Evolutionary conservation across 2,329 filamentous ascomycete genomes (phyloP).

Genomic region (Clarireedia sp.): DNA sequence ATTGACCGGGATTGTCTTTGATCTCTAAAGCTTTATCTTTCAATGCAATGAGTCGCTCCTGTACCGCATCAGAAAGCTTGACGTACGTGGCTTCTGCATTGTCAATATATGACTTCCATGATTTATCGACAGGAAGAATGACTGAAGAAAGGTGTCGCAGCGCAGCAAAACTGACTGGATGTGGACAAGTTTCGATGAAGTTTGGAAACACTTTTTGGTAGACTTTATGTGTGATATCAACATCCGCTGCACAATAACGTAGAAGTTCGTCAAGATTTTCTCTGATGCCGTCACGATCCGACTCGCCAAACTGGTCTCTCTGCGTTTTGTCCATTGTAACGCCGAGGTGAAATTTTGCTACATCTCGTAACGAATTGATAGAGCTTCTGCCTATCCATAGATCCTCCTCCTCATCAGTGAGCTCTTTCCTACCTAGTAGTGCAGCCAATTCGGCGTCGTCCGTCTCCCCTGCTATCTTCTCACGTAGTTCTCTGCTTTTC

Average conservation of each 20-base stretch:
- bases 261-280: conserved; percentile 72
- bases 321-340: conserved; percentile 84
- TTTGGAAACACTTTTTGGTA: conserved; percentile 88
- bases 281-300: conserved; percentile 63
- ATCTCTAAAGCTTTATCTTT: conserved; percentile 69
- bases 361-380: conserved; percentile 87
- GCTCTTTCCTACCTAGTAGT: conserved; percentile 58
- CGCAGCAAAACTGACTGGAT: conserved; percentile 94
- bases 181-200: conserved; percentile 83
- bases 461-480: conserved; percentile 66
- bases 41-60: conserved; percentile 63
- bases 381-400: conserved; percentile 93
- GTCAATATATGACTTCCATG: conserved; percentile 77
- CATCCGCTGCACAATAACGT: conserved; percentile 92
- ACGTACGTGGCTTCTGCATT: conserved; percentile 83
- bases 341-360: conserved; percentile 92
- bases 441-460: conserved; percentile 63
- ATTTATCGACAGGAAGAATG: conserved; percentile 80
- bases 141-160: conserved; percentile 88
- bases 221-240: conserved; percentile 86
- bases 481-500: conserved; percentile 77
- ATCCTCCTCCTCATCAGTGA: conserved; percentile 82
- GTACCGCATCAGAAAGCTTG: conserved; percentile 66
- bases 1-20: conserved; percentile 61
- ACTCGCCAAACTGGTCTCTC: conserved; percentile 77